Evolutionary conservation across 2,329 filamentous ascomycete genomes (phyloP), one percentile per base, ranked within the genome.

Genomic region (Talaromyces sp.): DNA sequence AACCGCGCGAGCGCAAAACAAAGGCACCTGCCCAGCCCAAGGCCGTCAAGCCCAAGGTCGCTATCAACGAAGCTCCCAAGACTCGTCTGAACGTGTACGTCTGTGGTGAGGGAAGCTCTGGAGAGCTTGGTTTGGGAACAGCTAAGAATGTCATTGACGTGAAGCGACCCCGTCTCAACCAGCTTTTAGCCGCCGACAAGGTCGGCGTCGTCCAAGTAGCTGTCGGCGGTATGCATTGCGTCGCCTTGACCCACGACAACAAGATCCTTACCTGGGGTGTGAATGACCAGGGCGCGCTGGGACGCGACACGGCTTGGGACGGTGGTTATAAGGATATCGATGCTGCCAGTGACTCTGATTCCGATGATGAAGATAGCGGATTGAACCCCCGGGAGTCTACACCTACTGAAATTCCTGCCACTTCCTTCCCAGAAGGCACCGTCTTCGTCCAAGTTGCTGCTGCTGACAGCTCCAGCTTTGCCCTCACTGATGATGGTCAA

Each of bases 191-290:
- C 22, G 75, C 81, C 3, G 76, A 80, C 55, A 75, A 76, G 33
- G 81, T 86, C 49, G 83, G 85, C 41, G 84, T 94, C 32, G 89
- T 94, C 2, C 85, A 89, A 71, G 74, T 95, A 52, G 86, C 88
- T 46, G 86, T 87, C 55, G 90, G 90, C 55, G 90, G 89, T 51
- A 93, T 95, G 89, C 90, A 95, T 73, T 86, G 82, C 47, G 78
- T 88, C 57, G 89, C 87, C 3, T 76, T 94, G 47, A 93, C 90
- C 45, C 82, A 86, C 61, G 87, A 93, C 71, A 90, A 91, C 78
- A 86, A 86, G 74, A 88, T 95, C 62, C 76, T 91, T 49, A 91
- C 89, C 24, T 95, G 90, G 90, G 90, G 90, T 49, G 90, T 94
- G 62, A 94, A 94, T 68, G 90, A 95, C 67, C 86, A 91, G 66